Conservation (phyloP, 768 basidiomycete genomes). For the Daedaleopsis nitida region DNA sequence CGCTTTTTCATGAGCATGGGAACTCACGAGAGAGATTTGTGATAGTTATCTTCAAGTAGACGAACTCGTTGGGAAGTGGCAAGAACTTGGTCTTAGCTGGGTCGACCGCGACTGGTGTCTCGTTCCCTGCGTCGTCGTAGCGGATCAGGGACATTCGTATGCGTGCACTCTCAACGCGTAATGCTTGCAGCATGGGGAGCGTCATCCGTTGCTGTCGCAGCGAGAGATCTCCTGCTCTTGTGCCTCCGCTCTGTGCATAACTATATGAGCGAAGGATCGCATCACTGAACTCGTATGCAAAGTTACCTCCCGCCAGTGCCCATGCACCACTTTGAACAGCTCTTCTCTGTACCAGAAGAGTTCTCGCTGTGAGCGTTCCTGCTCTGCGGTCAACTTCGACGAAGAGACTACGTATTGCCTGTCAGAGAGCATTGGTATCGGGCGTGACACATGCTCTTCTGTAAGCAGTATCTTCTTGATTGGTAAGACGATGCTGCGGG, state of each 20-base stretch:
- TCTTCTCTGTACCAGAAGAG: conserved; percentile 97
- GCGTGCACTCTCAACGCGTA: conserved; percentile 67
- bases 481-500: conserved; percentile 62
- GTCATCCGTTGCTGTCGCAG: conserved; percentile 80
- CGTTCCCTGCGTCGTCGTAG: conserved; percentile 28
- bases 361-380: conserved; percentile 69
- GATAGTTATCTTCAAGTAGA: conserved; percentile 57
- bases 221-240: conserved; percentile 73
- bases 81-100: conserved; percentile 46
- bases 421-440: conserved; percentile 85
- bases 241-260: conserved; percentile 67
- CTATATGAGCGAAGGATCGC: background rate
- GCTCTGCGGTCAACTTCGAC: conserved; percentile 56
- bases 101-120: conserved; percentile 23
- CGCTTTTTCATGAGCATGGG: background rate
- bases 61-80: conserved; percentile 60
- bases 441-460: conserved; percentile 53
- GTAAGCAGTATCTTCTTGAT: conserved; percentile 69
- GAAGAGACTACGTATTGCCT: conserved; percentile 90
- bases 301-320: conserved; percentile 86
- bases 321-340: conserved; percentile 67
- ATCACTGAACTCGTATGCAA: too few species aligned
- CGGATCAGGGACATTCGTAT: conserved; percentile 55
- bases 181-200: conserved; percentile 72
- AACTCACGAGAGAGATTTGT: conserved; percentile 70